Base-by-base conservation (phyloP, 441 rosid species). In the Monsonia emarginata region DNA sequence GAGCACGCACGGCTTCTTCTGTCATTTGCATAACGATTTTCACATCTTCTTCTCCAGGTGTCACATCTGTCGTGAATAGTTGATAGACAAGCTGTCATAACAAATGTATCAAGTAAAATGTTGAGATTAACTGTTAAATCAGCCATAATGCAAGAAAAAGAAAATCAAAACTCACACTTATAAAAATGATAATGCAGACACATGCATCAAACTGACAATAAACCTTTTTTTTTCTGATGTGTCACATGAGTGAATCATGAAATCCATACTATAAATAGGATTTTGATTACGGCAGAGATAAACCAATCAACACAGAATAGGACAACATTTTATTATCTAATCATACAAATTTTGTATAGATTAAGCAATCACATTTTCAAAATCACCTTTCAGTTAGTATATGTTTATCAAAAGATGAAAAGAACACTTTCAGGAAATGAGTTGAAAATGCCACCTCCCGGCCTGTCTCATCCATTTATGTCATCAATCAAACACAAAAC, bases 1-100 rank as follows among this genome's bases (percentile, higher is more conserved):
- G 96, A 72, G 98, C 96, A 79, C 74, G 89, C 30, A 92, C 88
- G 7, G 90, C 94, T 84, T 90, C 98, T 82, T 92, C 94, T 34
- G 96, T 90, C 96, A 89, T 90, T 79, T 92, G 94, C 96, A 88
- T 88, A 78, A 92, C 98, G 71, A 89, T 84, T 76, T 84, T 85
- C 67, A 89, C 94, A 80, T 92, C 96, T 83, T 89, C 98, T 76
- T 89, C 96, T 78, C 91, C 88, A 3, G 96, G 92, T 72, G 79
- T 80, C 74, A 92, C 86, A 68, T 79, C 77, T 71, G 90, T 88
- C 22, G 82, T 83, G 75, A 90, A 92, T 57, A 92, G 85, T 80
- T 86, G 91, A 80, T 85, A 90, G 19, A 90, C 89, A 69, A 88
- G 96, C 96, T 91, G 88, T 67, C 69, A 68, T 68, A 56, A 74